These are phyloP conservation scores for Apiospora sp. DNA, from an alignment of 2,329 filamentous ascomycete genomes.

Conservation along the genomic window DNA sequence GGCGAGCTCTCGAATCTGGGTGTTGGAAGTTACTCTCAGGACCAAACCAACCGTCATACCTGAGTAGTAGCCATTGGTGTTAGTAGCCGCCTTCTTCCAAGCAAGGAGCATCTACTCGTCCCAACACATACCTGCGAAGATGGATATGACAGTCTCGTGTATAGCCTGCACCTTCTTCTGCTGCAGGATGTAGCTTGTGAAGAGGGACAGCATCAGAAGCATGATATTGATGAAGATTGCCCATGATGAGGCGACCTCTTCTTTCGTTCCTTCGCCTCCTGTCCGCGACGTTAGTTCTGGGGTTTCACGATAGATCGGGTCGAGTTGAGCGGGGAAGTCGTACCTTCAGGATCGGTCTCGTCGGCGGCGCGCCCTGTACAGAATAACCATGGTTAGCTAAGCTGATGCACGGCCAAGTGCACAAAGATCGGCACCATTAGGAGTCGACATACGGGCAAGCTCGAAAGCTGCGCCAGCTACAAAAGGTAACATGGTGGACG, in stretches of 20 bases:
- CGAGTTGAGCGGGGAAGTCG: slow-evolving; percentile 28
- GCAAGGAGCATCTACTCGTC: neutral
- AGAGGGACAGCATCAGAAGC: slow-evolving; percentile 91
- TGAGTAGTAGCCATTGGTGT: slow-evolving; percentile 43
- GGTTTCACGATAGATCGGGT: slow-evolving; percentile 2
- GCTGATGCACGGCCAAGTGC: slow-evolving; percentile 20
- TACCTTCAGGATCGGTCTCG: slow-evolving; percentile 58
- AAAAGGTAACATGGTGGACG: slow-evolving; percentile 45
- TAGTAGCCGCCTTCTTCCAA: slow-evolving; percentile 18
- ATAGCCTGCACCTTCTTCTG: slow-evolving; percentile 97
- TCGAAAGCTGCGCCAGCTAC: slow-evolving; percentile 47
- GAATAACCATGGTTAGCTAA: neutral
- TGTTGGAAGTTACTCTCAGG: slow-evolving; percentile 80
- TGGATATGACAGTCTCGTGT: slow-evolving; percentile 97
- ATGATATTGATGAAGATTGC: slow-evolving; percentile 96
- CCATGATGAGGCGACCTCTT: slow-evolving; percentile 96
- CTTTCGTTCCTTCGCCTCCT: slow-evolving; percentile 78
- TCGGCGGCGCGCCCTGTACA: slow-evolving; percentile 52
- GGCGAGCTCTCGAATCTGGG: slow-evolving; percentile 87
- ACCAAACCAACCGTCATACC: slow-evolving; percentile 94
- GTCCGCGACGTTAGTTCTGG: slow-evolving; percentile 44
- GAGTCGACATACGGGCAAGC: slow-evolving; percentile 47
- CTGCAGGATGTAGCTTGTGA: slow-evolving; percentile 96
- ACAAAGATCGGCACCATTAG: slow-evolving; percentile 24
- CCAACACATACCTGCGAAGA: slow-evolving; percentile 78